Conservation (phyloP, 2,329 filamentous ascomycete species). For the Aspergillus niger region DNA sequence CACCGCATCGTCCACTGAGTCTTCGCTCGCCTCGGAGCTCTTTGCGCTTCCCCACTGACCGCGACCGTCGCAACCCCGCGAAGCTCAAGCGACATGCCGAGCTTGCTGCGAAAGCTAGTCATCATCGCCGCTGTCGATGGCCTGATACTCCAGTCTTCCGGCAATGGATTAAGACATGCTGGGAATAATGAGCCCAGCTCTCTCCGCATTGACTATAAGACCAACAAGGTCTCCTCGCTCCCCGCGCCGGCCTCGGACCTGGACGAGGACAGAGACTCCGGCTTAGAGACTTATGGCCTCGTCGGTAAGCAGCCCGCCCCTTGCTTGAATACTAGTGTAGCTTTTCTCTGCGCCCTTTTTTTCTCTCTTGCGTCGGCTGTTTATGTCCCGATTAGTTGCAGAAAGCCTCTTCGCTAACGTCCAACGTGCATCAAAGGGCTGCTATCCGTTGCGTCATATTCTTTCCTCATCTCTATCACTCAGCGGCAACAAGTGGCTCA, state of each 20-base stretch:
- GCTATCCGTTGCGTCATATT: constrained; percentile 75
- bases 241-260: constrained; percentile 34
- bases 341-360: neutral
- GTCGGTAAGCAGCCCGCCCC: constrained; percentile 52
- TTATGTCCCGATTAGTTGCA: neutral
- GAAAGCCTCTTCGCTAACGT: neutral
- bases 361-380: neutral
- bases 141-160: constrained; percentile 74
- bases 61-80: constrained; percentile 11
- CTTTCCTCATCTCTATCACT: constrained; percentile 85
- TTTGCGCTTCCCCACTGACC: constrained; percentile 2
- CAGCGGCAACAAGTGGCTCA: constrained; percentile 85
- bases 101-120: constrained; percentile 75
- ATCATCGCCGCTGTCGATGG: constrained; percentile 82
- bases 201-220: constrained; percentile 71
- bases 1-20: neutral
- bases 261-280: constrained; percentile 34
- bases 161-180: constrained; percentile 47
- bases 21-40: neutral
- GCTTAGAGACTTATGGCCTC: constrained; percentile 55
- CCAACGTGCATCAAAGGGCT: constrained; percentile 61
- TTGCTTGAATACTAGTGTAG: neutral
- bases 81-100: constrained; percentile 61
- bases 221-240: constrained; percentile 53
- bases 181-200: constrained; percentile 58